A percentile compares a stretch with the other conserved stretches of the same genome.
Conservation (phyloP, 2,329 filamentous ascomycete genomes). For the Scedosporium boydii region DNA sequence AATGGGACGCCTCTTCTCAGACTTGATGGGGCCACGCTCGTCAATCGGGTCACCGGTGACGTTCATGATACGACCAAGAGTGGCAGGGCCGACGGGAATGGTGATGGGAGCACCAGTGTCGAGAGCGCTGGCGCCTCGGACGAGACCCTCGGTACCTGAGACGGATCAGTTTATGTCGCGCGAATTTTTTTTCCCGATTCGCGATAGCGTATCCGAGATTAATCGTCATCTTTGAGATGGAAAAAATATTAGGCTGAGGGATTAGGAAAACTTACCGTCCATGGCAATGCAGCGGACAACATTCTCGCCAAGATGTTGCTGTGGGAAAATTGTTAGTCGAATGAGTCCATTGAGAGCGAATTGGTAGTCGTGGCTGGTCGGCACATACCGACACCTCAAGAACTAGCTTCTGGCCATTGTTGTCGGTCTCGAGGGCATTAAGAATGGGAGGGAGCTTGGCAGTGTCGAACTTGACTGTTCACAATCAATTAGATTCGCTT, state of each 20-base stretch:
- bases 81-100: slow-evolving; percentile 88
- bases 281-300: slow-evolving; percentile 99
- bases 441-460: slow-evolving; percentile 94
- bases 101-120: slow-evolving; percentile 95
- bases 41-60: slow-evolving; percentile 99
- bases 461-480: slow-evolving; percentile 87
- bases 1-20: slow-evolving; percentile 77
- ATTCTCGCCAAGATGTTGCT: slow-evolving; percentile 99
- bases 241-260: slow-evolving; percentile 7
- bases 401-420: slow-evolving; percentile 88
- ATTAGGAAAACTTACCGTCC: slow-evolving; percentile 67
- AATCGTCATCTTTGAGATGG: background rate
- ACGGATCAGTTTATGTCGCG: slow-evolving; percentile 7
- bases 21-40: slow-evolving; percentile 97
- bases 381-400: slow-evolving; percentile 84
- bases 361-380: slow-evolving; percentile 3
- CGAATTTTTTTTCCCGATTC: slow-evolving; percentile 1
- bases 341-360: background rate
- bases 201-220: background rate
- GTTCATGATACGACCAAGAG: slow-evolving; percentile 99
- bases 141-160: slow-evolving; percentile 97
- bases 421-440: slow-evolving; percentile 87
- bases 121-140: slow-evolving; percentile 73
- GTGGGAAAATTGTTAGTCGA: slow-evolving; percentile 26
- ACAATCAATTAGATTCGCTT: slow-evolving; percentile 9